Conservation (phyloP, 1,139 yeast species). For the Hyphopichia wangnamkhiaoensis region DNA sequence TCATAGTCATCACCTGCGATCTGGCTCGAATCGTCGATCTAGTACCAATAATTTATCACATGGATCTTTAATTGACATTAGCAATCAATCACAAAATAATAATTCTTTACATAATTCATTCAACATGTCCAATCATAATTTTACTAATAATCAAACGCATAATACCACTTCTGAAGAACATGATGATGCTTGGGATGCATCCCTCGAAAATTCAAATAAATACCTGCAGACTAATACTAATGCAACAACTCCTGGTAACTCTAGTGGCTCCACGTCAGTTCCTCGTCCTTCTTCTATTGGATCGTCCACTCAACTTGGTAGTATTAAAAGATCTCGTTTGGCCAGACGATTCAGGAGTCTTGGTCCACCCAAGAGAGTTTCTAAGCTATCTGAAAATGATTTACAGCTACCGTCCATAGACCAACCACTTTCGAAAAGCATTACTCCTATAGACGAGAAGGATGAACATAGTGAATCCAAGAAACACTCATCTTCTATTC, state of each 20-base stretch:
- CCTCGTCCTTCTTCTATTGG: background rate
- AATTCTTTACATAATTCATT: conserved; percentile 14
- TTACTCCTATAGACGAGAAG: background rate
- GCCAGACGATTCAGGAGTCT: conserved; percentile 37
- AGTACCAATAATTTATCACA: conserved; percentile 5
- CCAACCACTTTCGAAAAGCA: background rate
- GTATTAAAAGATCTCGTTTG: conserved; percentile 27
- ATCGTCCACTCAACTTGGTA: background rate
- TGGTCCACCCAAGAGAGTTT: conserved; percentile 44
- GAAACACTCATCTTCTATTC: conserved; percentile 6
- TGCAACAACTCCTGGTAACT: conserved; percentile 21
- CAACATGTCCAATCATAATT: conserved; percentile 12
- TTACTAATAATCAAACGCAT: conserved; percentile 13
- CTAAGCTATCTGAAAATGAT: conserved; percentile 11
- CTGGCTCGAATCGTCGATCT: background rate
- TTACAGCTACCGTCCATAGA: too few species aligned
- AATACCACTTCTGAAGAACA: conserved; percentile 13
- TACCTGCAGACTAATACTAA: conserved; percentile 11
- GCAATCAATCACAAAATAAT: conserved; percentile 4
- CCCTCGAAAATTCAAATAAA: conserved; percentile 3
- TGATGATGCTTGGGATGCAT: conserved; percentile 10
- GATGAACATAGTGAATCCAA: background rate
- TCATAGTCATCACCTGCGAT: conserved; percentile 4
- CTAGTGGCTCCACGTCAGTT: background rate
- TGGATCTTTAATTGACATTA: conserved; percentile 4